These are phyloP conservation scores for Candida quercuum DNA, from an alignment of 805 yeast genomes.

Conservation along the genomic window DNA sequence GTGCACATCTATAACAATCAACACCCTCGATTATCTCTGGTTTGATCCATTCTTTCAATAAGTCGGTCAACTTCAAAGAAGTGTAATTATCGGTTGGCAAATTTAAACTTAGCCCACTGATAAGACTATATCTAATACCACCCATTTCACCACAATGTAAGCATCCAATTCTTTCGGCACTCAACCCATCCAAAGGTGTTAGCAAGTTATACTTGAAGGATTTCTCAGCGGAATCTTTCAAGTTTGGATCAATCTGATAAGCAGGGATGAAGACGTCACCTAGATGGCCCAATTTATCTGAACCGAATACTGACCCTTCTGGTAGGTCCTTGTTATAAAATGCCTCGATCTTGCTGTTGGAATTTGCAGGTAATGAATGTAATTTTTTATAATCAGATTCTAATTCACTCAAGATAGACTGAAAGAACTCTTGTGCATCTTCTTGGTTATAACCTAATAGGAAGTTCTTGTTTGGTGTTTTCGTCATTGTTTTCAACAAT, in stretches of 20 bases:
- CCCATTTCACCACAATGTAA: conserved; percentile 89
- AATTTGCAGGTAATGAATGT: conserved; percentile 16
- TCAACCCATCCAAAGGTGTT: conserved; percentile 89
- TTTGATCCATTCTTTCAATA: conserved; percentile 61
- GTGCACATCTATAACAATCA: conserved; percentile 89
- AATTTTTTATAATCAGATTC: conserved; percentile 48
- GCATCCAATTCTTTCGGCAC: conserved; percentile 88
- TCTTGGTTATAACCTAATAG: conserved; percentile 87
- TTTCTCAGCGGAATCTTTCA: conserved; percentile 34
- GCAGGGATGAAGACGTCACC: conserved; percentile 72
- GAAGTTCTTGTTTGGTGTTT: conserved; percentile 72
- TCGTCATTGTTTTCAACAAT: conserved; percentile 62
- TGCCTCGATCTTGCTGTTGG: conserved; percentile 19
- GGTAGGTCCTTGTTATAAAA: conserved; percentile 26
- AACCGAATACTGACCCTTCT: conserved; percentile 30
- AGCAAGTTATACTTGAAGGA: conserved; percentile 51
- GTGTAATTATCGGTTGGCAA: conserved; percentile 48
- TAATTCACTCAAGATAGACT: conserved; percentile 60
- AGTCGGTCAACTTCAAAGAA: conserved; percentile 40
- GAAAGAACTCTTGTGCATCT: conserved; percentile 96
- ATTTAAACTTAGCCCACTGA: conserved; percentile 68
- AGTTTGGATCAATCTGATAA: conserved; percentile 69
- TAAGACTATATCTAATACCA: conserved; percentile 78
- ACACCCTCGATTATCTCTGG: conserved; percentile 91
- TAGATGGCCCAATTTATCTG: conserved; percentile 47